Evolutionary conservation across 2,329 filamentous ascomycete genomes (phyloP), one percentile per base, ranked within the genome.

Genomic region (Scedosporium dehoogii): DNA sequence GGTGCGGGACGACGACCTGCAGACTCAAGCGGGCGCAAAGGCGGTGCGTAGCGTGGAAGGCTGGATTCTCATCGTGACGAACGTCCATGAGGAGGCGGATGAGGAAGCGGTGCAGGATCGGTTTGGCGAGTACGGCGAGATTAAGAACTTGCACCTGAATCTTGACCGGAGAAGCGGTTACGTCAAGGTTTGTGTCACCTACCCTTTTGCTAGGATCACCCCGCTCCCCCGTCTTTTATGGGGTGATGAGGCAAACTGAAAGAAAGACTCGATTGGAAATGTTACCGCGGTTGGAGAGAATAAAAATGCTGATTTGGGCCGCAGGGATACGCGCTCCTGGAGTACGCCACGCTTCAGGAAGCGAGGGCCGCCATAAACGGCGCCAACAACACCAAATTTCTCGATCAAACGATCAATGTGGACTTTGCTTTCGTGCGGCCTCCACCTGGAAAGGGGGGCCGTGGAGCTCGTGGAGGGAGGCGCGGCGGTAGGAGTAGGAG

Each of bases 361-460:
- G 90, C 90, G 14, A 85, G 88, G 66, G 88, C 87, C n/a, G 90
- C 90, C 55, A 91, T 94, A 70, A 86, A 91, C 72, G 87, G 86
- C 68, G 88, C 88, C n/a, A 84, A 94, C 73, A 80, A 85, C 65
- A 85, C 86, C 51, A 90, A 92, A 74, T 78, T 94, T 62, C 82
- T 94, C 55, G 90, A 94, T 69, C 90, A 94, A 79, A 91, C 87
- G 6, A 82, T 94, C 66, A 78, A 83, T 64, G 90, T 93, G 64
- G 90, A 94, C 76, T 94, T 92, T 74, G 91, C 90, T 1, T 94
- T 94, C 72, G 90, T 94, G 64, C 80, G 90, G 58, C 90, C 90
- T 63, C 90, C 90, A 16, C 88, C 87, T 18, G 59, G 62, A 9
- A 74, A 76, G 59, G 73, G 72, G 3, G 75, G 73, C 1, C 70